Conservation (phyloP, 1,284 basidiomycete genomes). For the Gomphus bonarii region DNA sequence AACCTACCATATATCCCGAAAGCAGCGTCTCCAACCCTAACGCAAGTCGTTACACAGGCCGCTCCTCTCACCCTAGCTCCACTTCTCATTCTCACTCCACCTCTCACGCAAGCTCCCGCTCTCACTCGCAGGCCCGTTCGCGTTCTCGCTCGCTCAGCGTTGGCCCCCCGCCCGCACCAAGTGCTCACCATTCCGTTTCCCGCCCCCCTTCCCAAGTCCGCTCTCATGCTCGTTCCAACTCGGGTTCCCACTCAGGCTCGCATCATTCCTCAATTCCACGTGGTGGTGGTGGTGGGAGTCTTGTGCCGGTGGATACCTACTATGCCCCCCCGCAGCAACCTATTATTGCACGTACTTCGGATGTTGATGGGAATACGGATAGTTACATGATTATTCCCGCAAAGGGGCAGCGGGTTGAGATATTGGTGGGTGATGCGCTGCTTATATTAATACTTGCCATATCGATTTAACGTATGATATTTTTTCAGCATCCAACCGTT, state of each 20-base stretch:
- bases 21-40: conserved; percentile 8
- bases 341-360: not conserved
- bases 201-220: no score
- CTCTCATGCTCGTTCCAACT: not conserved
- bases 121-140: no score
- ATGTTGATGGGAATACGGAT: not conserved
- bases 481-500: not conserved
- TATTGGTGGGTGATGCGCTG: not conserved
- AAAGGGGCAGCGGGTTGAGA: not conserved
- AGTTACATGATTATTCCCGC: conserved; percentile 3
- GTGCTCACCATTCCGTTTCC: not conserved
- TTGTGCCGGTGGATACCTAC: not conserved
- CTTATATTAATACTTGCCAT: no score
- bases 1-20: not conserved
- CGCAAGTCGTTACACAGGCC: conserved; percentile 3
- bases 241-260: not conserved
- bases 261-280: not conserved
- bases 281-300: not conserved
- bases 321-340: not conserved
- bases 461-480: not conserved
- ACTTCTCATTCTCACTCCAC: no score
- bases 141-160: not conserved
- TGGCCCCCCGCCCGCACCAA: not conserved
- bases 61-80: not conserved
- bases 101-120: not conserved